Evolutionary conservation across 352 stramenopile species (phyloP).

Genomic region (Salisapilia sapeloensis): DNA sequence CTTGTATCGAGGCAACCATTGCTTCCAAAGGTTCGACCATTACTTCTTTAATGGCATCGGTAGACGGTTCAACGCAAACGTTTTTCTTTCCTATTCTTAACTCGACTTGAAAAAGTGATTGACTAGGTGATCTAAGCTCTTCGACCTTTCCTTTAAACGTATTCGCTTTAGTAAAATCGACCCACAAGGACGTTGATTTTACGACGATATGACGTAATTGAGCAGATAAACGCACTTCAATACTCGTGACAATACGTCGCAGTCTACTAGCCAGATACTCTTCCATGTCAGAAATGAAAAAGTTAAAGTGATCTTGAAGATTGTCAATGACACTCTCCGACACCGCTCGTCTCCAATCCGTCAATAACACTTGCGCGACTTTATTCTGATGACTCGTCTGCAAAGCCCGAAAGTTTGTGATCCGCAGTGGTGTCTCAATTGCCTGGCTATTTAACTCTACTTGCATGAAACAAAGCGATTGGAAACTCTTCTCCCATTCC

Average conservation of each 20-base stretch:
- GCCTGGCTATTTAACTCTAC: conserved; percentile 17
- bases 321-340: conserved; percentile 89
- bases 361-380: conserved; percentile 44
- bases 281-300: conserved; percentile 74
- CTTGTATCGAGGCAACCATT: conserved; percentile 51
- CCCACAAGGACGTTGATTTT: conserved; percentile 35
- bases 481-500: conserved; percentile 82
- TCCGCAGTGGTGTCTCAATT: conserved; percentile 57
- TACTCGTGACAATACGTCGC: conserved; percentile 57
- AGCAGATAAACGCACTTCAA: conserved; percentile 74
- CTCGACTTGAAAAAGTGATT: conserved; percentile 76
- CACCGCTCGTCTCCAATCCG: conserved; percentile 82
- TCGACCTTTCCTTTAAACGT: no score
- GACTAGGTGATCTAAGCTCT: conserved; percentile 19
- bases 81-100: conserved; percentile 24
- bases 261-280: conserved; percentile 41
- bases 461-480: conserved; percentile 46
- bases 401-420: conserved; percentile 72
- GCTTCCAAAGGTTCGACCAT: conserved; percentile 70
- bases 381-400: conserved; percentile 67
- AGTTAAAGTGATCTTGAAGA: conserved; percentile 86
- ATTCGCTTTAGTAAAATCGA: conserved; percentile 16
- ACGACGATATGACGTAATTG: conserved; percentile 67
- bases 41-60: conserved; percentile 47
- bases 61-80: conserved; percentile 42